These are phyloP conservation scores for bread wheat (Triticum aestivum) DNA, from an alignment of 176 grass and related monocot genomes.

Conservation along the genomic window DNA sequence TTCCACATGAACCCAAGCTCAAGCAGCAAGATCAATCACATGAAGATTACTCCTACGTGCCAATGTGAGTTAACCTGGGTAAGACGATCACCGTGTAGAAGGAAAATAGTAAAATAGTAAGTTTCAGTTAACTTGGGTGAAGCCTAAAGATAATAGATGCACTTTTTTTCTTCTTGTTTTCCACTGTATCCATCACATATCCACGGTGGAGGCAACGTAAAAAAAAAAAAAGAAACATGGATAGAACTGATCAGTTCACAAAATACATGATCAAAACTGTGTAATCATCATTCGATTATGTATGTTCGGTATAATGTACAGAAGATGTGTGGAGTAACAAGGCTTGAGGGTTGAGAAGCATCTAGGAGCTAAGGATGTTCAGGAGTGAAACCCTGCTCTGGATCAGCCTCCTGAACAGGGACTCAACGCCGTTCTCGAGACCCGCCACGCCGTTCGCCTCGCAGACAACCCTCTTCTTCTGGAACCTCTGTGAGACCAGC, in stretches of 20 bases:
- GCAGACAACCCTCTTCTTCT: constrained; percentile 27
- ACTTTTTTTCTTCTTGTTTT: background rate
- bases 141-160: background rate
- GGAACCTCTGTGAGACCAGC: constrained; percentile 42
- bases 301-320: constrained; percentile 14
- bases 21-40: background rate
- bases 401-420: constrained; percentile 42
- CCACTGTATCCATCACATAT: background rate
- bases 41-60: background rate
- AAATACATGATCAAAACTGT: constrained; percentile 20
- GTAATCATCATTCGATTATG: background rate
- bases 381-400: constrained; percentile 45
- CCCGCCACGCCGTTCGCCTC: constrained; percentile 5
- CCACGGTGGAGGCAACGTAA: background rate
- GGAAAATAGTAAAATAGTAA: background rate
- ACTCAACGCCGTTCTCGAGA: constrained; percentile 28
- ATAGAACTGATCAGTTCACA: background rate
- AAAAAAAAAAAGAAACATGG: background rate
- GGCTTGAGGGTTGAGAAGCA: background rate
- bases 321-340: background rate
- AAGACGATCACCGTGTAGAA: background rate
- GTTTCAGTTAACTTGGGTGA: background rate
- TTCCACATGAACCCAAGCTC: background rate
- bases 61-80: background rate
- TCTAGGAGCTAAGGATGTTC: constrained; percentile 51